Conservation (phyloP, 176 grass and related monocot species). For the Raddia guianensis region DNA sequence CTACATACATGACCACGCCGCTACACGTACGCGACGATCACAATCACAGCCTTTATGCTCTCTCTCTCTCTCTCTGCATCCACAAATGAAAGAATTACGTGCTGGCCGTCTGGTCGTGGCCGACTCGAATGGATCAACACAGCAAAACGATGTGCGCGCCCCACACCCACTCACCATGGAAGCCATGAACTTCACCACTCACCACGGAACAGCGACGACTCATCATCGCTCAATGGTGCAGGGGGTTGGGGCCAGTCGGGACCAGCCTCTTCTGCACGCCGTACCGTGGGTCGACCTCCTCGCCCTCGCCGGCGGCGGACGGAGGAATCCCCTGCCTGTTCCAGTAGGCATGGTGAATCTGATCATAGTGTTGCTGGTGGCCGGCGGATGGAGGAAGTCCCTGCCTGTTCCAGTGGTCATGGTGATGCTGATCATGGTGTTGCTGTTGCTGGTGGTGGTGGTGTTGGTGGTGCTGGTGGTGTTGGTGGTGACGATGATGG, state of each 20-base stretch:
- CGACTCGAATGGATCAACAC: neutral
- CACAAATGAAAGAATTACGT: slow-evolving; percentile 31
- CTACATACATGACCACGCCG: slow-evolving; percentile 29
- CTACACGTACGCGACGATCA: neutral
- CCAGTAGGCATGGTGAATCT: slow-evolving; percentile 20
- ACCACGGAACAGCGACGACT: no score
- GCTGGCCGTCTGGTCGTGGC: no score
- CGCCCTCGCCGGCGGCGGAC: neutral
- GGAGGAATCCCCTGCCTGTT: slow-evolving; percentile 33
- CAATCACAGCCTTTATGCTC: neutral
- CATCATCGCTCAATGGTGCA: slow-evolving; percentile 58
- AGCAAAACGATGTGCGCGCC: slow-evolving; percentile 23
- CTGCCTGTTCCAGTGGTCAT: slow-evolving; percentile 12
- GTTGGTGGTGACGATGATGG: slow-evolving; percentile 10
- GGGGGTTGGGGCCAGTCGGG: slow-evolving; percentile 72
- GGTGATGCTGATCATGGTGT: slow-evolving; percentile 12
- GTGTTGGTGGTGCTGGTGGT: neutral
- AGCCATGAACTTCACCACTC: neutral
- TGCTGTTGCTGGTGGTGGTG: slow-evolving; percentile 23
- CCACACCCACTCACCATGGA: slow-evolving; percentile 28
- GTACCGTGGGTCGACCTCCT: slow-evolving; percentile 60
- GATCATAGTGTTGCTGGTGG: slow-evolving; percentile 6
- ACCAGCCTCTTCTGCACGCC: slow-evolving; percentile 76
- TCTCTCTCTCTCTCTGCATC: neutral
- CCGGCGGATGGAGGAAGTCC: neutral